Evolutionary conservation across 768 basidiomycete species (phyloP).

Genomic region (Suillus occidentalis): DNA sequence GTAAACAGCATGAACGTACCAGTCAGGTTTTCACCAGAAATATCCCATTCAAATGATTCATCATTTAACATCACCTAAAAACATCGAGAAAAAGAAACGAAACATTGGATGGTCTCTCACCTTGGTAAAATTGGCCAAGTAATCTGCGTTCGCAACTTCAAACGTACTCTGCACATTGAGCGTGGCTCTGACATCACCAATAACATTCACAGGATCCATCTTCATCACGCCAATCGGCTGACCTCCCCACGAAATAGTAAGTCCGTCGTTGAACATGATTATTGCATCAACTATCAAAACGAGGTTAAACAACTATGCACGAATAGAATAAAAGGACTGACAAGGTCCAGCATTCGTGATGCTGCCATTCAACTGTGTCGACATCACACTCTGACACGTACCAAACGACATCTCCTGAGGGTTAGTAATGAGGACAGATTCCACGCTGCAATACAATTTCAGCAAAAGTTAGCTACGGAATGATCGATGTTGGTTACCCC

Average conservation of each 20-base stretch:
- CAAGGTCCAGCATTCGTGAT: conserved; percentile 75
- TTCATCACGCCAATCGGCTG: conserved; percentile 56
- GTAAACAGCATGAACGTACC: conserved; percentile 35
- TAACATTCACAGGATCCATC: conserved; percentile 58
- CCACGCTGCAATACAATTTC: conserved; percentile 42
- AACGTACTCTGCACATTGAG: conserved; percentile 57
- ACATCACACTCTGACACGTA: conserved; percentile 24
- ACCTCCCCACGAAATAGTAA: conserved; percentile 61
- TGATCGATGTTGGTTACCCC: conserved; percentile 37
- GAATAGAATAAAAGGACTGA: conserved; percentile 32
- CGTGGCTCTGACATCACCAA: conserved; percentile 62
- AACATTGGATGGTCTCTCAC: conserved; percentile 24
- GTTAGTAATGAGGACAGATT: conserved; percentile 60
- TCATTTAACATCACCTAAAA: conserved; percentile 54
- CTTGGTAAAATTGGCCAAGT: conserved; percentile 66
- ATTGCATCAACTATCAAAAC: conserved; percentile 54
- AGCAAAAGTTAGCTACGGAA: conserved; percentile 6
- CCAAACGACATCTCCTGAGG: conserved; percentile 59
- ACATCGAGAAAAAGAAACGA: not conserved
- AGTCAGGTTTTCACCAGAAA: conserved; percentile 61
- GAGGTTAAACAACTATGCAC: conserved; percentile 11
- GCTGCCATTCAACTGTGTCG: conserved; percentile 52
- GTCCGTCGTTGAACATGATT: conserved; percentile 63
- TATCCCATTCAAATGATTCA: conserved; percentile 69
- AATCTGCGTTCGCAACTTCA: conserved; percentile 53